Base-by-base conservation (phyloP, 2,329 filamentous ascomycete genomes). In the Aspergillus vadensis region DNA sequence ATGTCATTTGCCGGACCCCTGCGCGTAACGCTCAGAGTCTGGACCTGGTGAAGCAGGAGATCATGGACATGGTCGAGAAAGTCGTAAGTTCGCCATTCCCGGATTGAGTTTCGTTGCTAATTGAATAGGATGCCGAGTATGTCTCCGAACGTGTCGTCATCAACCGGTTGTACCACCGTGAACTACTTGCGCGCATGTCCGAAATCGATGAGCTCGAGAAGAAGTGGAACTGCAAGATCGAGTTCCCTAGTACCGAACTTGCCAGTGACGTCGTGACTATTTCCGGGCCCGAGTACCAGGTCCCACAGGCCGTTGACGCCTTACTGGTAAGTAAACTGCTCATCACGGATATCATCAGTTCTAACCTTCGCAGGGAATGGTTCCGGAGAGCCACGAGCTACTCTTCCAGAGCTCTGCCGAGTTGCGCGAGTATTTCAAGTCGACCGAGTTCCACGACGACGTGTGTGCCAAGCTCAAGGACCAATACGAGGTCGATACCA, bases 181-280 rank as follows among this genome's bases (percentile, higher is more conserved):
- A 97, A 78, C 87, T 99, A 62, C 90, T 99, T 74, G 86, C 91
- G 61, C 91, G 93, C 61, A 88, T 98, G 65, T 82, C 86, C 48
- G 91, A 97, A 72, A 92, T 99, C 60, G 94, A 98, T 67, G 91
- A 95, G 69, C 84, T 99, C 55, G 95, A 99, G 81, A 96, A 96
- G 83, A 97, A 97, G 80, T 98, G 93, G 90, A 98, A 98, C 77
- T 99, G 95, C 88, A 98, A 98, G 82, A 96, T 99, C 72, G 91
- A 92, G 68, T 99, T 99, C 74, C 95, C 95, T 7, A 97, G 93
- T 79, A 98, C 95, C 9, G 95, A 99, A 76, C 91, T 96, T 78
- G 95, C 95, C 21, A 98, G 94, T 74, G 95, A 99, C 72, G 90
- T 96, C 72, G 92, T 99, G 56, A 96, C 90, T 17, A 92, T 99